These are phyloP conservation scores for Vicia sativa DNA, from an alignment of 306 rosid species.

Conservation along the genomic window DNA sequence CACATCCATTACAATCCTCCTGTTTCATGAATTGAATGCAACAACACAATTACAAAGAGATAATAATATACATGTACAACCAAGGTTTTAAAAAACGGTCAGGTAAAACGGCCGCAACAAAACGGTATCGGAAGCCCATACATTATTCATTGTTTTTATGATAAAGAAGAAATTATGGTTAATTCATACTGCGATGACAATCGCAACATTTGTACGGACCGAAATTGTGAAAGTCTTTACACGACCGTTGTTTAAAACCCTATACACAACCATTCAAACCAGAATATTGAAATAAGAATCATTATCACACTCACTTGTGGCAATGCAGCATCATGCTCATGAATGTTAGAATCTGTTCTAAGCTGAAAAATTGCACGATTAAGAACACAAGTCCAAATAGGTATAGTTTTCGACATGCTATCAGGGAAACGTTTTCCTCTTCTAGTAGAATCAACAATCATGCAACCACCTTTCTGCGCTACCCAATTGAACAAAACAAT, in stretches of 20 bases:
- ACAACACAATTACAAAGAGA: conserved; percentile 7
- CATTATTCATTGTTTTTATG: too few species aligned
- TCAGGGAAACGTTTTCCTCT: conserved; percentile 93
- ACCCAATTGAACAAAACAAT: conserved; percentile 45
- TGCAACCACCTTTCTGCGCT: conserved; percentile 87
- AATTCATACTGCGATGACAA: too few species aligned
- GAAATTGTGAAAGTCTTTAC: too few species aligned
- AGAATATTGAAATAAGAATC: background rate
- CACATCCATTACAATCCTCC: conserved; percentile 48
- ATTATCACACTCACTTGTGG: background rate
- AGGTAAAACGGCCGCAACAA: too few species aligned
- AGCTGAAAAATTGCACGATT: conserved; percentile 64
- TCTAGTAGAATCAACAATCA: conserved; percentile 86
- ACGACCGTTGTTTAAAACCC: background rate
- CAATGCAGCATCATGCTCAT: conserved; percentile 17
- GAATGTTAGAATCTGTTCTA: conserved; percentile 39
- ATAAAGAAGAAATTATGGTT: too few species aligned
- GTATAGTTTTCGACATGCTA: conserved; percentile 95
- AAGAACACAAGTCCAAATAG: conserved; percentile 89
- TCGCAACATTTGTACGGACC: background rate
- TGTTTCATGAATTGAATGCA: conserved; percentile 32
- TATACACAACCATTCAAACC: background rate
- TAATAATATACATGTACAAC: background rate
- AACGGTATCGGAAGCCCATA: too few species aligned
- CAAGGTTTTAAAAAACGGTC: background rate